A percentile compares a stretch with the other conserved stretches of the same genome.
These are phyloP conservation scores for Penicillium roqueforti DNA, from an alignment of 495 filamentous ascomycete genomes.

Conservation along the genomic window DNA sequence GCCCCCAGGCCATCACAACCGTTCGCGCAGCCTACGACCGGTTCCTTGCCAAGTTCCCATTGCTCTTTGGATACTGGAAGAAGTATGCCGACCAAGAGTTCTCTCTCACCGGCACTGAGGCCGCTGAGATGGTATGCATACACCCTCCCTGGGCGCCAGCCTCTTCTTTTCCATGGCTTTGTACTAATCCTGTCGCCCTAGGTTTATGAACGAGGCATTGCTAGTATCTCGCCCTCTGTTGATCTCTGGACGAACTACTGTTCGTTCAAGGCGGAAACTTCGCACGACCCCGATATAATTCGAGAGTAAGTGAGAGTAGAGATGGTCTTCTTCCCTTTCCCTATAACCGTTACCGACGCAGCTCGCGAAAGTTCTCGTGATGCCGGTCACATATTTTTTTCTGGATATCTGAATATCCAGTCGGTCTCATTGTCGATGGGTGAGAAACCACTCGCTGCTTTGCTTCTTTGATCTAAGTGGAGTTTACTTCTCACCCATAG, in stretches of 20 bases:
- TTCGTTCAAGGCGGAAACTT: slow-evolving; percentile 94
- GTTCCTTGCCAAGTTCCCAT: slow-evolving; percentile 90
- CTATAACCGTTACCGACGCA: slow-evolving; percentile 39
- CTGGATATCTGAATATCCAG: slow-evolving; percentile 27
- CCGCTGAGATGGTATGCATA: slow-evolving; percentile 82
- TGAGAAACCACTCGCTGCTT: slow-evolving; percentile 49
- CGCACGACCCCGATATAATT: slow-evolving; percentile 88
- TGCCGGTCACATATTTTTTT: slow-evolving; percentile 28
- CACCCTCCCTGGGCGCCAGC: neutral
- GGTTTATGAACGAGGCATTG: slow-evolving; percentile 94
- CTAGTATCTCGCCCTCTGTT: slow-evolving; percentile 87
- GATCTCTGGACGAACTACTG: slow-evolving; percentile 98
- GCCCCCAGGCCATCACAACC: slow-evolving; percentile 83
- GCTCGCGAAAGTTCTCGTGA: slow-evolving; percentile 33
- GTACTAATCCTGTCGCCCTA: slow-evolving; percentile 30
- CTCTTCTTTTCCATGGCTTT: slow-evolving; percentile 1
- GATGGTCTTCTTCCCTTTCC: slow-evolving; percentile 65
- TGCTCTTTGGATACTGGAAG: slow-evolving; percentile 98
- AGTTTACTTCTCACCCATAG: slow-evolving; percentile 56
- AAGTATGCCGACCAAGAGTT: slow-evolving; percentile 99
- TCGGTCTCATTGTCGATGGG: slow-evolving; percentile 45
- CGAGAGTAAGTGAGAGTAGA: slow-evolving; percentile 91
- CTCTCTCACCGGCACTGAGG: slow-evolving; percentile 92
- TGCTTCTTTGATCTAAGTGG: slow-evolving; percentile 38
- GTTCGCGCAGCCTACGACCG: slow-evolving; percentile 83